phyloP scores from a whole-genome alignment of 176 grass and related monocot species.

The Oropetium thomaeum region DNA sequence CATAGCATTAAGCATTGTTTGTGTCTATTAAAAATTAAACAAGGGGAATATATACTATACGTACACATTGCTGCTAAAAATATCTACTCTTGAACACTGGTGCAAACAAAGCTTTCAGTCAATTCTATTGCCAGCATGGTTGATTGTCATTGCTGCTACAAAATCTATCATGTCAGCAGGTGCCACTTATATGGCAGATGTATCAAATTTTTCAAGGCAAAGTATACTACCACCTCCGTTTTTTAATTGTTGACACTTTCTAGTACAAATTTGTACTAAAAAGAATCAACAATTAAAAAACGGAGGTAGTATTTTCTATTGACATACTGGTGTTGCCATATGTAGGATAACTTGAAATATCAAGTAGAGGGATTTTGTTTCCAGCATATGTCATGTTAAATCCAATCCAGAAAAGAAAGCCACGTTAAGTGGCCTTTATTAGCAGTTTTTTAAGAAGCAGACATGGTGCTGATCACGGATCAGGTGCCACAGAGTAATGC shows the following conservation, averaged over 20 bases:
- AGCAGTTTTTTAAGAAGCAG: not conserved
- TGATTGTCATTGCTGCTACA: not conserved
- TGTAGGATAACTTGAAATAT: too few relatives aligned
- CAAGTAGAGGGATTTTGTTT: too few relatives aligned
- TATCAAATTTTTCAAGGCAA: slow-evolving; percentile 3
- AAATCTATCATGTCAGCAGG: slow-evolving; percentile 3
- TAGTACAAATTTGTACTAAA: too few relatives aligned
- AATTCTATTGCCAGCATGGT: not conserved
- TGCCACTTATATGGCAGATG: not conserved
- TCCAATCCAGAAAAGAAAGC: slow-evolving; percentile 5
- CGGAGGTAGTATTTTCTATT: too few relatives aligned
- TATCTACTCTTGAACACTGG: not conserved
- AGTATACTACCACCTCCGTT: too few relatives aligned
- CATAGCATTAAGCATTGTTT: not conserved
- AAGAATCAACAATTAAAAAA: too few relatives aligned
- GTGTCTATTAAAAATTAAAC: not conserved
- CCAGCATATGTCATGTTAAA: too few relatives aligned
- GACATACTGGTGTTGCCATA: too few relatives aligned
- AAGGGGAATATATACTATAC: not conserved
- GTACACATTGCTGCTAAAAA: not conserved
- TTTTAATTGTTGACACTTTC: too few relatives aligned
- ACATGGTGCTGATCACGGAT: slow-evolving; percentile 1
- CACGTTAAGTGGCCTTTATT: not conserved
- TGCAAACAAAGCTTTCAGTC: not conserved
- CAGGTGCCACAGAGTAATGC: not conserved